Conservation (phyloP, 495 filamentous ascomycete species). For the Aspergillus funiculosus region DNA sequence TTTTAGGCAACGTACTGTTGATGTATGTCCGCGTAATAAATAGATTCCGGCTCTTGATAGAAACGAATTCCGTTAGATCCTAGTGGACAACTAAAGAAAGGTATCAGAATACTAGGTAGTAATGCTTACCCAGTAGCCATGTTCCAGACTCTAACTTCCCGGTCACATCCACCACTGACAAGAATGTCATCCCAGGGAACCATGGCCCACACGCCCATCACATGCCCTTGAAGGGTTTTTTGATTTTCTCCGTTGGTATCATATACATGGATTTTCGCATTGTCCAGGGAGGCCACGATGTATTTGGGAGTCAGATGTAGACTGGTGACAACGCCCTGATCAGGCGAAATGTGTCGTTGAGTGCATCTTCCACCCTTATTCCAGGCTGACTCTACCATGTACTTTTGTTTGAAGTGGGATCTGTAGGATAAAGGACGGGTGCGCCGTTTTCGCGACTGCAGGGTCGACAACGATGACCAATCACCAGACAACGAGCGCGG, state of each 20-base stretch:
- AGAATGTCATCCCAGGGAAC: slow-evolving; percentile 94
- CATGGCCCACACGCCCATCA: slow-evolving; percentile 99
- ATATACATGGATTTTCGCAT: slow-evolving; percentile 97
- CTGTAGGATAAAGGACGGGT: slow-evolving; percentile 66
- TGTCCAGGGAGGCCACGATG: slow-evolving; percentile 95
- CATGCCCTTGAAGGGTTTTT: slow-evolving; percentile 86
- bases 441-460: slow-evolving; percentile 31
- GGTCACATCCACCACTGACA: slow-evolving; percentile 93
- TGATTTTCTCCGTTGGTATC: slow-evolving; percentile 82
- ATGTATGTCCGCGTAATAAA: slow-evolving; percentile 87
- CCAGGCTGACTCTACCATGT: slow-evolving; percentile 96
- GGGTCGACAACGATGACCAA: slow-evolving; percentile 29
- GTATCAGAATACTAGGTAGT: background rate
- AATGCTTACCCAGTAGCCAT: slow-evolving; percentile 82
- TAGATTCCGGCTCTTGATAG: slow-evolving; percentile 73
- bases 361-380: slow-evolving; percentile 76
- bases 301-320: slow-evolving; percentile 91
- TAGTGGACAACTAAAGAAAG: background rate
- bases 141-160: slow-evolving; percentile 96
- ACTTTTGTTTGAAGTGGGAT: slow-evolving; percentile 94
- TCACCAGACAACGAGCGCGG: slow-evolving; percentile 35
- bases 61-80: too few species aligned
- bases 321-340: slow-evolving; percentile 94
- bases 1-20: slow-evolving; percentile 93
- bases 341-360: slow-evolving; percentile 80